Evolutionary conservation across 2,329 filamentous ascomycete species (phyloP).

Genomic region (Neofusicoccum ribis): DNA sequence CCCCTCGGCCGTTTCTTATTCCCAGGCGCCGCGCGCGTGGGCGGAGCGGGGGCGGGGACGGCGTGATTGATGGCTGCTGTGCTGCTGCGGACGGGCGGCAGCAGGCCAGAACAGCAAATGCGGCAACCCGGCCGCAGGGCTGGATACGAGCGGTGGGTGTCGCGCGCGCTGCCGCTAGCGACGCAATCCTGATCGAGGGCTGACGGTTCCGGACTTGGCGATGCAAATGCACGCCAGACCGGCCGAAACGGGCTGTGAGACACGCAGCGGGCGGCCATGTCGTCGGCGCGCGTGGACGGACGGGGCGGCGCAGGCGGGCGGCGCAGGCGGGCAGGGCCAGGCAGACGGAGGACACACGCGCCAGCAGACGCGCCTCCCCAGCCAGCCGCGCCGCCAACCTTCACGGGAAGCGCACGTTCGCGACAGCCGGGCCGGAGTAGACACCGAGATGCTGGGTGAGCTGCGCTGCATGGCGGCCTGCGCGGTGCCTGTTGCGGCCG

Average conservation of each 20-base stretch:
- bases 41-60: background rate
- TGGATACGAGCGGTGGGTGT: constrained; percentile 7
- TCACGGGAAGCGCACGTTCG: constrained; percentile 13
- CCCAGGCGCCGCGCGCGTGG: too few species aligned
- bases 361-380: background rate
- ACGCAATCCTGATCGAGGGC: background rate
- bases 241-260: background rate
- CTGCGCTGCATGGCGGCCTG: too few species aligned
- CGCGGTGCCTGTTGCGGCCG: too few species aligned
- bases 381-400: background rate
- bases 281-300: too few species aligned
- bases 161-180: background rate
- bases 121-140: background rate
- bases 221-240: background rate
- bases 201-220: background rate
- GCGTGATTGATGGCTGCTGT: too few species aligned
- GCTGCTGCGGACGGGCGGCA: too few species aligned
- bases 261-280: background rate
- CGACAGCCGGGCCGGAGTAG: background rate
- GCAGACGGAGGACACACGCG: background rate
- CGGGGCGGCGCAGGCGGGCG: too few species aligned
- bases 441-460: too few species aligned
- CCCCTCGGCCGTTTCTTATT: too few species aligned
- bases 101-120: too few species aligned
- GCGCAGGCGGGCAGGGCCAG: too few species aligned